Conservation (phyloP, 2,329 filamentous ascomycete genomes). For the Xylariaceae sp. region DNA sequence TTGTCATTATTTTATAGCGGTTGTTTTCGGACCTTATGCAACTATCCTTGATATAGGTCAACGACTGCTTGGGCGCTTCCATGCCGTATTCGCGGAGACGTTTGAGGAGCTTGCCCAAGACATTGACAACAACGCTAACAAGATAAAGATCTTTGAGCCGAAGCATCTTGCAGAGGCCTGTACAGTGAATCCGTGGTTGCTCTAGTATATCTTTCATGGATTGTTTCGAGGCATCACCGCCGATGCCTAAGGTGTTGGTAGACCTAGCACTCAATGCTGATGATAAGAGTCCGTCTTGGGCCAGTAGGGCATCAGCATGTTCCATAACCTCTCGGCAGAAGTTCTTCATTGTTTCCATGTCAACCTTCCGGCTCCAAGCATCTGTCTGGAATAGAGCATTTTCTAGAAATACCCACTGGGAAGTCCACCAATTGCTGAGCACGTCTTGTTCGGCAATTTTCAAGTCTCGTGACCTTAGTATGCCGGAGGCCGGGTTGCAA, state of each 20-base stretch:
- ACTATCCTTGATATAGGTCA: slow-evolving; percentile 69
- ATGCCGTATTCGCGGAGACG: slow-evolving; percentile 81
- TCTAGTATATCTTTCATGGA: slow-evolving; percentile 62
- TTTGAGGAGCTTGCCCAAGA: slow-evolving; percentile 83
- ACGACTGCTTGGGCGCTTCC: slow-evolving; percentile 67
- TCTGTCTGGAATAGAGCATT: slow-evolving; percentile 86
- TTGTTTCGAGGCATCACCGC: slow-evolving; percentile 45
- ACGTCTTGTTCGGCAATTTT: slow-evolving; percentile 67
- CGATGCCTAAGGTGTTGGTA: slow-evolving; percentile 38
- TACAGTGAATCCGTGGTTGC: slow-evolving; percentile 66
- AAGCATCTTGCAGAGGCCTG: slow-evolving; percentile 85
- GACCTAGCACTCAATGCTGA: slow-evolving; percentile 62
- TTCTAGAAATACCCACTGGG: slow-evolving; percentile 81
- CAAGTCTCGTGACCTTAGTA: slow-evolving; percentile 62
- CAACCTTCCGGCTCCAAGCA: slow-evolving; percentile 77
- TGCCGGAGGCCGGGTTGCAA: slow-evolving; percentile 62
- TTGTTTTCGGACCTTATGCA: slow-evolving; percentile 66
- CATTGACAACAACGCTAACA: slow-evolving; percentile 78
- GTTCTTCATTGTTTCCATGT: slow-evolving; percentile 82
- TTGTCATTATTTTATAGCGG: slow-evolving; percentile 72
- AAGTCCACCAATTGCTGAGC: slow-evolving; percentile 81
- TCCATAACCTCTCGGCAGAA: slow-evolving; percentile 97
- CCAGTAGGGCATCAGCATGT: slow-evolving; percentile 83
- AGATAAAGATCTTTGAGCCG: slow-evolving; percentile 88
- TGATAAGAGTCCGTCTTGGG: slow-evolving; percentile 83